Percentiles rank a stretch among this genome's conserved stretches.
Conservation (phyloP, 345 rosid genomes). For the Angophora floribunda region DNA sequence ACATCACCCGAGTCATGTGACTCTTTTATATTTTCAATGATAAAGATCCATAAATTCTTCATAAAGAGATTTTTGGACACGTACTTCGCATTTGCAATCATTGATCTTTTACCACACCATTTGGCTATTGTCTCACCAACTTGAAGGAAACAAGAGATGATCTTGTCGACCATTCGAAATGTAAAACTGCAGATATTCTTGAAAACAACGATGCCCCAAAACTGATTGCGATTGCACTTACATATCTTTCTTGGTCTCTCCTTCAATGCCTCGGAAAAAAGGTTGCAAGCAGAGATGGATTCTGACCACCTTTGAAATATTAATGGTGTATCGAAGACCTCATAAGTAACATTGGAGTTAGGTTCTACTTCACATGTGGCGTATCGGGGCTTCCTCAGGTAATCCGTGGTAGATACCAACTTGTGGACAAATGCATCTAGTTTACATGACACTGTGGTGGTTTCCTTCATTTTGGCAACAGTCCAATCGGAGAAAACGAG, state of each 20-base stretch:
- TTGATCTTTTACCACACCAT: background rate
- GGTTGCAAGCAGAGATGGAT: background rate
- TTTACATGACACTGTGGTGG: background rate
- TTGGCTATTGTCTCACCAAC: background rate
- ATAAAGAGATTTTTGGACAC: background rate
- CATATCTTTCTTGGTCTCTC: background rate
- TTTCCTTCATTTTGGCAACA: fast-evolving
- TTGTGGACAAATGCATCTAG: background rate
- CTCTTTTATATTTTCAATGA: too few relatives aligned
- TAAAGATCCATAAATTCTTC: background rate
- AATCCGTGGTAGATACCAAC: background rate
- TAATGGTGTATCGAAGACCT: background rate
- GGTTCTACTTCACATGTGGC: background rate
- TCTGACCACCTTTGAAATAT: background rate
- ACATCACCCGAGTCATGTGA: too few relatives aligned
- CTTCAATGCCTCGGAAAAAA: background rate
- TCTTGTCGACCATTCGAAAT: background rate
- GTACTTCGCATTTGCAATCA: background rate
- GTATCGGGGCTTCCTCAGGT: background rate
- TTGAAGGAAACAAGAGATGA: background rate
- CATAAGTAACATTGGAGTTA: background rate
- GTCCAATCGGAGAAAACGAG: background rate
- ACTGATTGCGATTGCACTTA: fast-evolving
- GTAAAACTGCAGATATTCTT: background rate
- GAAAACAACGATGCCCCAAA: fast-evolving